These are phyloP conservation scores for Kluyveromyces sp. DNA, from an alignment of 1,139 yeast species.

Conservation along the genomic window DNA sequence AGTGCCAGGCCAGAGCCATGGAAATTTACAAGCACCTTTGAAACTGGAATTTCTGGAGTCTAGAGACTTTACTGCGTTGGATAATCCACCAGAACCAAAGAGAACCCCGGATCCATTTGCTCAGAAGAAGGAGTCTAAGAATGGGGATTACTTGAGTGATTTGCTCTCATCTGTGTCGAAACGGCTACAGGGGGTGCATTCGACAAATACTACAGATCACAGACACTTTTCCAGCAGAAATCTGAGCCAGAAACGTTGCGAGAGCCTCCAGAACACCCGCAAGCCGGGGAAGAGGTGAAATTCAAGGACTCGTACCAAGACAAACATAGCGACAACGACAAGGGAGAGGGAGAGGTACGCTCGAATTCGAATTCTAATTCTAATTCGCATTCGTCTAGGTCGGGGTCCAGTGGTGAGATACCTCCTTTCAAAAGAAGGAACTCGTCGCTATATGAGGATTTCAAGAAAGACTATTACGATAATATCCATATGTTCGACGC, in stretches of 20 bases:
- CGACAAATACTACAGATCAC: slow-evolving; percentile 2
- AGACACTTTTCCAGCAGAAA: slow-evolving; percentile 4
- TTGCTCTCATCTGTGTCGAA: background rate
- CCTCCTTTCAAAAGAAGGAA: slow-evolving; percentile 14
- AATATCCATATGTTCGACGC: slow-evolving; percentile 19
- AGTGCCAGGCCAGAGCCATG: background rate
- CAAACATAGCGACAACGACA: slow-evolving; percentile 1
- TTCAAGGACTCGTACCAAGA: background rate
- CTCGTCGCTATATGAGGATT: slow-evolving; percentile 26
- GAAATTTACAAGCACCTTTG: background rate
- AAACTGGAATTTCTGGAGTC: slow-evolving; percentile 10
- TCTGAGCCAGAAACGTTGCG: background rate
- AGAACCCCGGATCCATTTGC: slow-evolving; percentile 12
- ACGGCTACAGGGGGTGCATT: slow-evolving; percentile 1
- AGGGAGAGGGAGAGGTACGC: slow-evolving; percentile 1
- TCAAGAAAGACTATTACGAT: slow-evolving; percentile 25
- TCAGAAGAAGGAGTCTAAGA: background rate
- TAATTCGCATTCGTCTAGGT: too few relatives aligned
- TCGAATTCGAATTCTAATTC: background rate
- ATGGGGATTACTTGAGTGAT: background rate
- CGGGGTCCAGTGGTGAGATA: background rate
- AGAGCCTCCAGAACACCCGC: slow-evolving; percentile 1
- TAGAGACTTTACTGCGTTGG: slow-evolving; percentile 20
- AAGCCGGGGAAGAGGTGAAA: slow-evolving; percentile 2
- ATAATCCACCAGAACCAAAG: slow-evolving; percentile 24